These are phyloP conservation scores for Rhizomucor pusillus DNA, from an alignment of 371 early-diverging fungal species.

Conservation along the genomic window DNA sequence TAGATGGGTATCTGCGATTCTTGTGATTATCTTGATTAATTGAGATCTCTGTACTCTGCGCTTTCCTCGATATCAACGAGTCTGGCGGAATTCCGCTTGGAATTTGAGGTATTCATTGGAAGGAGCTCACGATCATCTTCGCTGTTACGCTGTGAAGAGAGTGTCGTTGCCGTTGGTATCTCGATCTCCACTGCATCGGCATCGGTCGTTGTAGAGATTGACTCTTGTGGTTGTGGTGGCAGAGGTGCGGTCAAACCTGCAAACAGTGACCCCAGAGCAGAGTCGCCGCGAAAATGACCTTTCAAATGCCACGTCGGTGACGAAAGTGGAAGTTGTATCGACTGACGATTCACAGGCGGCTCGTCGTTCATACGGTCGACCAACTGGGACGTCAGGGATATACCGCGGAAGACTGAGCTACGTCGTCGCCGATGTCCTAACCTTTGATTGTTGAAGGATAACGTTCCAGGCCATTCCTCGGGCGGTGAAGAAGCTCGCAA, in stretches of 20 bases:
- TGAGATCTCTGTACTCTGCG: conserved; percentile 24
- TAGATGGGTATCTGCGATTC: neutral
- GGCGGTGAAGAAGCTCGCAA: no score
- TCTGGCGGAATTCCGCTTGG: conserved; percentile 16
- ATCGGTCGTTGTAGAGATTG: conserved; percentile 9
- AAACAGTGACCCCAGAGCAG: conserved; percentile 23
- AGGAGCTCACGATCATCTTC: conserved; percentile 28
- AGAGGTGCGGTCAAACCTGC: conserved; percentile 19
- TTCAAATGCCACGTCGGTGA: conserved; percentile 23
- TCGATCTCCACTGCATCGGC: conserved; percentile 45
- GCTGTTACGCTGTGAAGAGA: conserved; percentile 17
- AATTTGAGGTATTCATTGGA: conserved; percentile 14
- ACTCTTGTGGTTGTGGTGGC: neutral
- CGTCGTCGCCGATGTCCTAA: conserved; percentile 24
- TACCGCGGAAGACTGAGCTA: conserved; percentile 46
- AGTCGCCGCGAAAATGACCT: conserved; percentile 16
- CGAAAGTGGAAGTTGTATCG: conserved; percentile 21
- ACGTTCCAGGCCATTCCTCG: no score
- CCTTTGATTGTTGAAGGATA: neutral
- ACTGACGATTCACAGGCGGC: conserved; percentile 4
- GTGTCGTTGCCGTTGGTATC: conserved; percentile 39
- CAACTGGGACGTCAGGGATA: conserved; percentile 46
- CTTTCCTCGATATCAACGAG: conserved; percentile 28
- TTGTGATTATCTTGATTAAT: conserved; percentile 5
- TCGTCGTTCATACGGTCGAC: conserved; percentile 40